Conservation (phyloP, 2,329 filamentous ascomycete genomes). For the Phyllosticta capitalensis region DNA sequence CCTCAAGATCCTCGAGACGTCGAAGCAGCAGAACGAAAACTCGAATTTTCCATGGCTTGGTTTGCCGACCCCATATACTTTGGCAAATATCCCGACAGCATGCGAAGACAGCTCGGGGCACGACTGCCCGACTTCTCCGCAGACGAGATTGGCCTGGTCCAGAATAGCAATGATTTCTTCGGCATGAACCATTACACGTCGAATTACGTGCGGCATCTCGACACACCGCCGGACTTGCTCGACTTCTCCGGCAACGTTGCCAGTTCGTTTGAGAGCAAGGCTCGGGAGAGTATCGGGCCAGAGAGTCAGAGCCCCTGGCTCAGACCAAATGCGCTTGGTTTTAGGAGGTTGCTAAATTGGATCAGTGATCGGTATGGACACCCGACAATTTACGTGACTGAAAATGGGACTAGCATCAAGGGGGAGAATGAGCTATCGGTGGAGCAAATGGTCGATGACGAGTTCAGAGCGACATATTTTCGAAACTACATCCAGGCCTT, state of each 20-base stretch:
- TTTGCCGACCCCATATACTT: conserved; percentile 83
- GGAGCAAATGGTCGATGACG: conserved; percentile 66
- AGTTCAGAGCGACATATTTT: conserved; percentile 75
- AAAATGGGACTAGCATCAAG: conserved; percentile 79
- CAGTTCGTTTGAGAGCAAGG: conserved; percentile 59
- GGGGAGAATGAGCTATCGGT: conserved; percentile 67
- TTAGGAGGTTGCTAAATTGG: conserved; percentile 55
- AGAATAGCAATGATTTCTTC: conserved; percentile 87
- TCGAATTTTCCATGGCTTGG: conserved; percentile 82
- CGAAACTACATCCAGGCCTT: conserved; percentile 66
- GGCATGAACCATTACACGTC: conserved; percentile 92
- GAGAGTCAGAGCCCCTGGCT: conserved; percentile 80
- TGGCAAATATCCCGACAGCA: conserved; percentile 73
- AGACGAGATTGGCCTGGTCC: conserved; percentile 63
- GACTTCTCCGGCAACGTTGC: conserved; percentile 73
- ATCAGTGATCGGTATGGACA: conserved; percentile 55
- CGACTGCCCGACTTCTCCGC: conserved; percentile 65
- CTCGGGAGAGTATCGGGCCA: conserved; percentile 63
- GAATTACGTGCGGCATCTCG: conserved; percentile 72
- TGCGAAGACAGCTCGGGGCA: conserved; percentile 70
- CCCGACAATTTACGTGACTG: conserved; percentile 77
- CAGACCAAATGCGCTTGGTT: conserved; percentile 63
- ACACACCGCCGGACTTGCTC: conserved; percentile 48
- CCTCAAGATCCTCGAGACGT: conserved; percentile 63
- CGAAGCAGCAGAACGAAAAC: conserved; percentile 67